These are phyloP conservation scores for Narthecium ossifragum DNA, from an alignment of 106 monocot genomes.

Conservation along the genomic window DNA sequence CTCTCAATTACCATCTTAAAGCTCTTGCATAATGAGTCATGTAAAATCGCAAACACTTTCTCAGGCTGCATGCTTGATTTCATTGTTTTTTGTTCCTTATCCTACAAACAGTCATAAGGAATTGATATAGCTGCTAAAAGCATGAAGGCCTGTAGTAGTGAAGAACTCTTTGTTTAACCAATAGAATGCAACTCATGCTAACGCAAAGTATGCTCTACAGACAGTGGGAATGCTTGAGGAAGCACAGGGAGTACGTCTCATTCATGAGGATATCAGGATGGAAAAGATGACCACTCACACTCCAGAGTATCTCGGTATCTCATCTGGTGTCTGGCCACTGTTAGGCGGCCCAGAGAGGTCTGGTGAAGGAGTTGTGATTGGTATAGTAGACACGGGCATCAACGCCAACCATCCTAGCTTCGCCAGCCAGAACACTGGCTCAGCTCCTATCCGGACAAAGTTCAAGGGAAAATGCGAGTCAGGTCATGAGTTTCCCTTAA, in stretches of 20 bases:
- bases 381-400: slow-evolving; percentile 78
- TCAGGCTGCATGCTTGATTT: too few species aligned
- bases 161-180: too few species aligned
- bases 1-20: too few species aligned
- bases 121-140: too few species aligned
- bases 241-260: slow-evolving; percentile 40
- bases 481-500: slow-evolving; percentile 45
- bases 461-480: slow-evolving; percentile 56
- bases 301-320: slow-evolving; percentile 49
- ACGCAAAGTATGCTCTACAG: too few species aligned
- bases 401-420: slow-evolving; percentile 73
- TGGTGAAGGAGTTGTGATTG: slow-evolving; percentile 69
- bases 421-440: slow-evolving; percentile 7
- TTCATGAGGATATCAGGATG: slow-evolving; percentile 62
- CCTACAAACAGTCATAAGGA: too few species aligned
- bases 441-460: slow-evolving; percentile 6
- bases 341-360: slow-evolving; percentile 46
- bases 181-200: too few species aligned
- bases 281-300: slow-evolving; percentile 61
- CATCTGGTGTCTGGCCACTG: slow-evolving; percentile 44
- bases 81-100: too few species aligned
- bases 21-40: too few species aligned
- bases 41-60: too few species aligned
- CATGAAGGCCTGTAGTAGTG: too few species aligned
- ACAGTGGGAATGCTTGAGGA: slow-evolving; percentile 29